Evolutionary conservation across 2,329 filamentous ascomycete genomes (phyloP).

Genomic region (Exserohilum rostratum): DNA sequence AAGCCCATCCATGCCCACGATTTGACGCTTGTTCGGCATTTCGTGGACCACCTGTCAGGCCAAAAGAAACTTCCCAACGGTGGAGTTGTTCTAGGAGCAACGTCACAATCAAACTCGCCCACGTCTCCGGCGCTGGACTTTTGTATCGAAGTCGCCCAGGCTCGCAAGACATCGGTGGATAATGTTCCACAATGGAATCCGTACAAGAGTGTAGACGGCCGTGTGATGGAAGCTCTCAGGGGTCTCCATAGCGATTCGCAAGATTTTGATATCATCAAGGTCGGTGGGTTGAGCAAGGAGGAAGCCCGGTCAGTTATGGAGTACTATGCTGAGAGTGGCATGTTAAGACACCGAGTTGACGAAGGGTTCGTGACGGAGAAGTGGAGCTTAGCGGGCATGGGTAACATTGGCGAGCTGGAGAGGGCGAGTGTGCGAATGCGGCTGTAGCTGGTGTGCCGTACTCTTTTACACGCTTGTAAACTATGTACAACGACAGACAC

Average conservation of each 20-base stretch:
- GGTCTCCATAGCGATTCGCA: constrained; percentile 45
- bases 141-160: constrained; percentile 61
- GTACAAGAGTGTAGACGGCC: constrained; percentile 59
- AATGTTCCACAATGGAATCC: constrained; percentile 55
- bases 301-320: constrained; percentile 85
- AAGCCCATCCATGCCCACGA: constrained; percentile 85
- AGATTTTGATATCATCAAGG: constrained; percentile 55
- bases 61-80: constrained; percentile 67
- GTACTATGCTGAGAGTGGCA: constrained; percentile 88
- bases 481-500: constrained; percentile 16
- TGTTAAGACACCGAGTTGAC: constrained; percentile 73
- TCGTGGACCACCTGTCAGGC: constrained; percentile 70
- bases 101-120: constrained; percentile 73
- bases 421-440: constrained; percentile 59
- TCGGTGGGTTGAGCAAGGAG: constrained; percentile 72
- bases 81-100: constrained; percentile 77
- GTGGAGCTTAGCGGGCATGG: constrained; percentile 82
- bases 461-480: constrained; percentile 24
- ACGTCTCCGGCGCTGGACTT: constrained; percentile 70
- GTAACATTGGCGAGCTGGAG: constrained; percentile 86
- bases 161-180: constrained; percentile 46
- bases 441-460: constrained; percentile 34
- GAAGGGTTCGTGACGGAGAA: constrained; percentile 76
- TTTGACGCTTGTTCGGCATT: constrained; percentile 75
- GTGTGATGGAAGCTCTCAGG: constrained; percentile 57